Conservation (phyloP, 2,329 filamentous ascomycete species). For the Nothopassalora personata region DNA sequence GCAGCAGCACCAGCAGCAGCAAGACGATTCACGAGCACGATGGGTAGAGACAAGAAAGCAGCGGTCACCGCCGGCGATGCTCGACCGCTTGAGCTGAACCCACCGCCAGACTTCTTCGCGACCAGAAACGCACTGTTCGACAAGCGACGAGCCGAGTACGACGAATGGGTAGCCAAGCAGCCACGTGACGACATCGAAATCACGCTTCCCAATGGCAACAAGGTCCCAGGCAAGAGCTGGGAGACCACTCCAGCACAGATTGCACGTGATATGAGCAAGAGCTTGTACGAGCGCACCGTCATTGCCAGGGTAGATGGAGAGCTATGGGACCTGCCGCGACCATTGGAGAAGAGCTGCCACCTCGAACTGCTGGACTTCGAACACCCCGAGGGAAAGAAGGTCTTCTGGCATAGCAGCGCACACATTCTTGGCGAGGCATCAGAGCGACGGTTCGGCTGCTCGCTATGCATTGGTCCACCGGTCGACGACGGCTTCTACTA, state of each 20-base stretch:
- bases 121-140: constrained; percentile 84
- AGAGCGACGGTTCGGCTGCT: constrained; percentile 84
- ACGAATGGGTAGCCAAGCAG: constrained; percentile 66
- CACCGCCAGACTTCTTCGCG: constrained; percentile 70
- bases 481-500: constrained; percentile 94
- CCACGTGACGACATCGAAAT: constrained; percentile 69
- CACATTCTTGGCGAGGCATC: constrained; percentile 94
- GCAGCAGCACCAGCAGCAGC: not conserved
- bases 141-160: constrained; percentile 75
- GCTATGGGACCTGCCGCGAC: constrained; percentile 89
- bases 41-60: not conserved
- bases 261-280: constrained; percentile 76
- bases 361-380: constrained; percentile 83
- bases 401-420: constrained; percentile 97
- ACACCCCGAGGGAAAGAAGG: constrained; percentile 71
- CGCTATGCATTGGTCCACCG: constrained; percentile 88
- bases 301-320: constrained; percentile 79
- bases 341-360: constrained; percentile 79
- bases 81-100: constrained; percentile 44
- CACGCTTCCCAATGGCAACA: constrained; percentile 66
- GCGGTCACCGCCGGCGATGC: constrained; percentile 31
- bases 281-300: constrained; percentile 76
- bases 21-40: not conserved
- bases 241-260: constrained; percentile 83
- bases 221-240: constrained; percentile 74